Evolutionary conservation across 257 asterid genomes (phyloP).

Genomic region (Sherardia arvensis): DNA sequence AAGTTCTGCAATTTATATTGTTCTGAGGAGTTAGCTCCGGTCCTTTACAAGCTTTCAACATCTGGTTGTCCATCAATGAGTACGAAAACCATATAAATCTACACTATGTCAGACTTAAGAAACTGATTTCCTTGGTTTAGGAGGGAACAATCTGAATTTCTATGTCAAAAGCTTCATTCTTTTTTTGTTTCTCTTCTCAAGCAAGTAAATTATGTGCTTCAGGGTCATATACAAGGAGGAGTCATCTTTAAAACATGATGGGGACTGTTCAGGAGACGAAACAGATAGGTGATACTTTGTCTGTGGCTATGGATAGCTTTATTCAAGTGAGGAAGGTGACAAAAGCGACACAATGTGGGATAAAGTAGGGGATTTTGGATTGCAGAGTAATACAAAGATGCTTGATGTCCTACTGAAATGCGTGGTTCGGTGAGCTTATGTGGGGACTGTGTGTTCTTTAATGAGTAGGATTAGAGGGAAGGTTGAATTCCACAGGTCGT

Average conservation of each 20-base stretch:
- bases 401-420: conserved; percentile 49
- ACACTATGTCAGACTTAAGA: too few species aligned
- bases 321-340: conserved; percentile 52
- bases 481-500: conserved; percentile 39
- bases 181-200: too few species aligned
- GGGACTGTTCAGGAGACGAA: conserved; percentile 42
- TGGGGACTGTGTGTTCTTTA: conserved; percentile 53
- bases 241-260: conserved; percentile 53
- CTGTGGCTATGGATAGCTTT: conserved; percentile 53
- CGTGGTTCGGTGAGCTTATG: conserved; percentile 41
- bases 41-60: too few species aligned
- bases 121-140: too few species aligned
- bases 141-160: too few species aligned
- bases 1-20: too few species aligned
- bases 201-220: too few species aligned
- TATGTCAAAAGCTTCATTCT: too few species aligned
- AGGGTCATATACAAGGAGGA: too few species aligned
- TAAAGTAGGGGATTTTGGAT: conserved; percentile 48
- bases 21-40: too few species aligned
- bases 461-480: conserved; percentile 47
- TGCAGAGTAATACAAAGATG: conserved; percentile 32
- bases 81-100: too few species aligned
- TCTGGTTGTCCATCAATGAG: too few species aligned
- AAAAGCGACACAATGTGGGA: conserved; percentile 42
- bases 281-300: conserved; percentile 41